These are phyloP conservation scores for Kurtzmaniella quercitrusa DNA, from an alignment of 1,139 yeast genomes.

Conservation along the genomic window DNA sequence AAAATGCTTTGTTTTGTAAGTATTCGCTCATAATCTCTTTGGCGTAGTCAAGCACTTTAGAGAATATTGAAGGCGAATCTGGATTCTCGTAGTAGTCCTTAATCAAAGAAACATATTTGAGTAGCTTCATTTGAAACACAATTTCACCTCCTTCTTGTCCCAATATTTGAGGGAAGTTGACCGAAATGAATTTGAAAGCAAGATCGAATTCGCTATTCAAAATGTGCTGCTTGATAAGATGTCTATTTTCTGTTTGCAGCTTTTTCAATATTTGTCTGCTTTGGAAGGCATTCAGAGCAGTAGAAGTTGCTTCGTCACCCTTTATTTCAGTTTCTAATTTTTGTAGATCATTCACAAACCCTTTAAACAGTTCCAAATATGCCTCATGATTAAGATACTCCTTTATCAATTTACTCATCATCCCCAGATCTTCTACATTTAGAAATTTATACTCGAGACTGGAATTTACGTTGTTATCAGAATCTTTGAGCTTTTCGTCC, in stretches of 20 bases:
- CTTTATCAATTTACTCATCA: slow-evolving; percentile 55
- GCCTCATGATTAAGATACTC: slow-evolving; percentile 76
- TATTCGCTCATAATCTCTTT: slow-evolving; percentile 35
- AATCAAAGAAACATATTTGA: slow-evolving; percentile 40
- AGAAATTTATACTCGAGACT: slow-evolving; percentile 10
- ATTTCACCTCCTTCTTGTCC: slow-evolving; percentile 31
- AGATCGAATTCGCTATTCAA: slow-evolving; percentile 45
- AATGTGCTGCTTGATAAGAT: slow-evolving; percentile 44
- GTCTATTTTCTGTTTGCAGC: slow-evolving; percentile 48
- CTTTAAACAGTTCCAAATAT: slow-evolving; percentile 59
- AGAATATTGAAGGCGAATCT: slow-evolving; percentile 10
- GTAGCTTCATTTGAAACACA: slow-evolving; percentile 50
- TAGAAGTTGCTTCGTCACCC: slow-evolving; percentile 9
- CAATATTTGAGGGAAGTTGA: slow-evolving; percentile 45
- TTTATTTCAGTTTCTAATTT: slow-evolving; percentile 34
- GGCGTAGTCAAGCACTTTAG: slow-evolving; percentile 35
- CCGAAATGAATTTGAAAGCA: slow-evolving; percentile 39
- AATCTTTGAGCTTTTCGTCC: slow-evolving; percentile 15
- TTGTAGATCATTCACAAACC: slow-evolving; percentile 42
- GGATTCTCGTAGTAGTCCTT: slow-evolving; percentile 18
- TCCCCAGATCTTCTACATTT: slow-evolving; percentile 22
- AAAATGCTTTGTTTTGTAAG: slow-evolving; percentile 8
- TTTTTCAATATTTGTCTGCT: slow-evolving; percentile 13
- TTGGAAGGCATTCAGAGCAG: slow-evolving; percentile 1
- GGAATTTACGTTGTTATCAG: slow-evolving; percentile 15